Percentiles rank a stretch among this genome's conserved stretches.
phyloP scores from a whole-genome alignment of 768 basidiomycete genomes.

The Lactarius hengduanensis region DNA sequence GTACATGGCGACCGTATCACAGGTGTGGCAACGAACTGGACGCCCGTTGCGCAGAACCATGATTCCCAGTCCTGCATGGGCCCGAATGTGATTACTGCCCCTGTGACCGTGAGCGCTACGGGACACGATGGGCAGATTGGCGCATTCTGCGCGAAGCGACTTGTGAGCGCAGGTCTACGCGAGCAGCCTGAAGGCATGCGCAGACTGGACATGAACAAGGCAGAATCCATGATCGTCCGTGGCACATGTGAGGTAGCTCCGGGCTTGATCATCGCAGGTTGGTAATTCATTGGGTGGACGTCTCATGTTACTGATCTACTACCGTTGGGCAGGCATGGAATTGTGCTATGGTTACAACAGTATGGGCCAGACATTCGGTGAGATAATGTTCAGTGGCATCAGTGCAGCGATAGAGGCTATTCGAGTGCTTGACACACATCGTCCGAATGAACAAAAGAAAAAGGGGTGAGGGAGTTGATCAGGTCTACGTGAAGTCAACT shows the following conservation, averaged over 20 bases:
- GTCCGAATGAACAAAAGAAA: neutral
- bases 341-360: conserved; percentile 77
- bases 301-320: conserved; percentile 2
- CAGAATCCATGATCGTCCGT: conserved; percentile 81
- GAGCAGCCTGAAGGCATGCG: conserved; percentile 79
- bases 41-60: conserved; percentile 33
- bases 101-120: conserved; percentile 66
- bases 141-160: conserved; percentile 76
- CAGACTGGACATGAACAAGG: conserved; percentile 76
- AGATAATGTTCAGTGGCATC: conserved; percentile 76
- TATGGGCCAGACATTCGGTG: conserved; percentile 69
- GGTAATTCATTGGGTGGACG: conserved; percentile 29
- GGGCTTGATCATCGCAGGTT: conserved; percentile 71
- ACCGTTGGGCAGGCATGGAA: conserved; percentile 63
- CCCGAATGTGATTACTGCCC: conserved; percentile 56
- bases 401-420: conserved; percentile 69
- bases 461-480: neutral
- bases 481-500: neutral
- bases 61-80: no score
- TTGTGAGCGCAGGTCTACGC: conserved; percentile 70
- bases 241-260: conserved; percentile 73
- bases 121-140: conserved; percentile 82
- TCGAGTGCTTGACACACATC: conserved; percentile 47
- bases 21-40: conserved; percentile 58
- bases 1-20: conserved; percentile 55